Percentiles rank a stretch among this genome's conserved stretches.
Conservation (phyloP, 2,329 filamentous ascomycete species). For the Aspergillus oerlinghausenensis region DNA sequence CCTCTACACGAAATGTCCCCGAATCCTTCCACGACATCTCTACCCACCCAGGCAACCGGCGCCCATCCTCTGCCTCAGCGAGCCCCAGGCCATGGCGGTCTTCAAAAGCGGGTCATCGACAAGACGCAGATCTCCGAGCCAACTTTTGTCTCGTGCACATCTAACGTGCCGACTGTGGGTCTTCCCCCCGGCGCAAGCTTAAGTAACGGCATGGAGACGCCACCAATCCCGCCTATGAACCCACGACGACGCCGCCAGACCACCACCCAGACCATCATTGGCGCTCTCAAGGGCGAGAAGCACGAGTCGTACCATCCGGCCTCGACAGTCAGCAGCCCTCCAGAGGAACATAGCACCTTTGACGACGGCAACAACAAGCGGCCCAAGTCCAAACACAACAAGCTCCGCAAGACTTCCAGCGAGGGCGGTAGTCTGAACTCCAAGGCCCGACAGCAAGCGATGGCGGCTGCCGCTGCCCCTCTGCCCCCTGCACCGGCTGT, state of each 20-base stretch:
- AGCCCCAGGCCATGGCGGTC: constrained; percentile 23
- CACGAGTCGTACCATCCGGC: constrained; percentile 23
- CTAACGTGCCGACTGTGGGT: constrained; percentile 54
- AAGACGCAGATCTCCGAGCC: constrained; percentile 62
- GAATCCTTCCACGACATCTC: constrained; percentile 38
- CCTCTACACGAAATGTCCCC: constrained; percentile 45
- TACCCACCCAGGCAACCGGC: constrained; percentile 19
- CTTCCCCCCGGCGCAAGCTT: constrained; percentile 53
- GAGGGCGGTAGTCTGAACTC: constrained; percentile 47
- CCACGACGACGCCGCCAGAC: constrained; percentile 52
- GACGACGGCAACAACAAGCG: constrained; percentile 41
- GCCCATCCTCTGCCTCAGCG: constrained; percentile 25
- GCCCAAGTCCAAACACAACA: constrained; percentile 30
- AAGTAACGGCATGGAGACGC: constrained; percentile 49
- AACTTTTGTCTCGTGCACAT: constrained; percentile 48
- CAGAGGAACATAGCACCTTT: constrained; percentile 39
- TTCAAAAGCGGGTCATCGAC: constrained; percentile 54
- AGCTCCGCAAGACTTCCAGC: constrained; percentile 47
- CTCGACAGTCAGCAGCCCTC: constrained; percentile 19
- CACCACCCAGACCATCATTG: constrained; percentile 39
- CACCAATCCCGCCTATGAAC: constrained; percentile 57
- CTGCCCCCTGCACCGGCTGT: constrained; percentile 22
- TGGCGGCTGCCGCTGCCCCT: constrained; percentile 20
- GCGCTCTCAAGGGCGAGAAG: constrained; percentile 35
- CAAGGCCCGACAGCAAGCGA: constrained; percentile 40